phyloP scores from a whole-genome alignment of 306 rosid genomes.

The Aeschynomene evenia region DNA sequence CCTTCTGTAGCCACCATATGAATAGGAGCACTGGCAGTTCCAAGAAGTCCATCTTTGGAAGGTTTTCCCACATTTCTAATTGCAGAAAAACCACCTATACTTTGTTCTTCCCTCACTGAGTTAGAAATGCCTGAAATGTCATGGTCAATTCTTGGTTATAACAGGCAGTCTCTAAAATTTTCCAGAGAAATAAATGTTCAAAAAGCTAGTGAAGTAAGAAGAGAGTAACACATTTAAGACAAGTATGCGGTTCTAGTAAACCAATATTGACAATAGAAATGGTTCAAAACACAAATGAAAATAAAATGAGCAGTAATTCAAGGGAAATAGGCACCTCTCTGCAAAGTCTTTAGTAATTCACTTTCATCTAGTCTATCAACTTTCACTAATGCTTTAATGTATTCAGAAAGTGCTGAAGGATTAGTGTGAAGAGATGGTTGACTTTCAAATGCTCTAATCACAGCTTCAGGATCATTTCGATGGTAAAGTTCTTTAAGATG shows the following conservation, averaged over 20 bases:
- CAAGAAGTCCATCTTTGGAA: conserved; percentile 64
- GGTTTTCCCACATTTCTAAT: conserved; percentile 62
- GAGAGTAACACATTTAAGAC: conserved; percentile 1
- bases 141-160: conserved; percentile 23
- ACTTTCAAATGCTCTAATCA: conserved; percentile 81
- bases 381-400: conserved; percentile 75
- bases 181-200: conserved; percentile 9
- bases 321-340: conserved; percentile 59
- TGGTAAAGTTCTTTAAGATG: conserved; percentile 74
- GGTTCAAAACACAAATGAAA: not conserved
- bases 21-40: conserved; percentile 75
- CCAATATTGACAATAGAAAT: conserved; percentile 4
- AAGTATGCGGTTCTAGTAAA: not conserved
- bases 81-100: conserved; percentile 48
- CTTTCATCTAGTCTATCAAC: conserved; percentile 83
- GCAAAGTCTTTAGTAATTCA: conserved; percentile 74
- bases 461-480: conserved; percentile 80
- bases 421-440: conserved; percentile 72
- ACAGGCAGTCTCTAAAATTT: conserved; percentile 2
- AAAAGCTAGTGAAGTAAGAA: conserved; percentile 10
- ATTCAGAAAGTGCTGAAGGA: conserved; percentile 74
- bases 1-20: conserved; percentile 69
- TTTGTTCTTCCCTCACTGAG: conserved; percentile 55
- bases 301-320: not conserved
- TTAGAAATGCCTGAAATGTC: conserved; percentile 59